Evolutionary conservation across 495 filamentous ascomycete genomes (phyloP), one percentile per base, ranked within the genome.

Genomic region (Neurospora sp.): DNA sequence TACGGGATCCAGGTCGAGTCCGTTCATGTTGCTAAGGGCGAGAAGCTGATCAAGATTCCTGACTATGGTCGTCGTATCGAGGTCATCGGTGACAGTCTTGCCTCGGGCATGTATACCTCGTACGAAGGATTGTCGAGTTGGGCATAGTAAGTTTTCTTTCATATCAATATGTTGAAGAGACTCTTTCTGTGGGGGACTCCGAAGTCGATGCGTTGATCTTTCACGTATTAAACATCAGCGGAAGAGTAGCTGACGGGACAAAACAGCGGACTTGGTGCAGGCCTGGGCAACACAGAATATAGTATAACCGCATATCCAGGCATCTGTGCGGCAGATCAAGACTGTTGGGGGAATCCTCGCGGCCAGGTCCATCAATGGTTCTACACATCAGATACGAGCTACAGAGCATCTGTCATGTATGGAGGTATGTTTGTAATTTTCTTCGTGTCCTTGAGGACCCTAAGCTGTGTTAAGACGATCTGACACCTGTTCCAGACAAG

Each of bases 321-420:
- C 8, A 87, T 88, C n/a, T 91, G 88, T 75, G 83, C 88, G 2
- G 81, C 84, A 1, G 89, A 91, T 74, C 81, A 88, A 70, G 75
- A 82, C 74, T 92, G 90, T 78, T 91, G 87, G 82, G 87, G 86
- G 7, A 88, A 88, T 74, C 83, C 83, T 11, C 77, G 83, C 16
- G 87, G 87, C 4, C 83, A 91, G 77, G 82, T 82, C 20, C 87
- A 90, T 76, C 90, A 91, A 80, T 93, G 90, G 90, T 89, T 89
- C 75, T 88, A 87, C 37, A 88, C 90, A 1, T 88, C 88, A 0
- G 90, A 92, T 76, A 88, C 86, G 1, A 86, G 85, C 69, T 81
- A 79, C 42, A 85, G 90, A 23, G 87, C 87, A 0, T 73, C 75
- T 8, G 75, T 82, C 20, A 84, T 87, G 12, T 88, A 86, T 75